A percentile compares a stretch with the other conserved stretches of the same genome.
These are phyloP conservation scores for Silene latifolia DNA, from an alignment of 148 eudicot genomes.

Conservation along the genomic window DNA sequence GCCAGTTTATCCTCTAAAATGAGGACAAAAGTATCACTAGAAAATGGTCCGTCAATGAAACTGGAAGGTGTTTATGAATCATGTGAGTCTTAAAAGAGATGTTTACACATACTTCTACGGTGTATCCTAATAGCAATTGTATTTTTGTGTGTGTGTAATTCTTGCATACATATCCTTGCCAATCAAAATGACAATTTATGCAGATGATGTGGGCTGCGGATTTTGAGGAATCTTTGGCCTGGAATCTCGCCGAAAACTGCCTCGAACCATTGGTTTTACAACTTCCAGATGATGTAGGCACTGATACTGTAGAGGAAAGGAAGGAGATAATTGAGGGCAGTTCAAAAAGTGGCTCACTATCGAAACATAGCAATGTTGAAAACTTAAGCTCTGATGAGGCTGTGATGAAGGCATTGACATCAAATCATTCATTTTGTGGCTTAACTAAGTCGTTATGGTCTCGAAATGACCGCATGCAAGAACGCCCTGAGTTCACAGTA, in stretches of 20 bases:
- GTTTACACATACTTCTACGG: no score
- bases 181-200: constrained; percentile 19
- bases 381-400: constrained; percentile 42
- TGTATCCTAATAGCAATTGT: not conserved
- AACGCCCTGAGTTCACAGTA: constrained; percentile 37
- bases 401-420: constrained; percentile 46
- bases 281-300: constrained; percentile 46
- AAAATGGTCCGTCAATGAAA: not conserved
- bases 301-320: constrained; percentile 50
- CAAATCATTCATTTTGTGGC: constrained; percentile 77
- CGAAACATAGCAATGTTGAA: constrained; percentile 43
- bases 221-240: constrained; percentile 71
- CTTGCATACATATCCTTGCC: constrained; percentile 11
- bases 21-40: not conserved
- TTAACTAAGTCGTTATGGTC: constrained; percentile 83
- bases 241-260: constrained; percentile 58
- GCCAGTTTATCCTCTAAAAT: no score
- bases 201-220: constrained; percentile 99
- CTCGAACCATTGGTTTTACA: constrained; percentile 71
- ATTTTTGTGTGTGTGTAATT: not conserved
- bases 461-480: constrained; percentile 50
- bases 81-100: not conserved
- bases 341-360: constrained; percentile 41
- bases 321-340: constrained; percentile 33
- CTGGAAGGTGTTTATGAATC: not conserved